These are phyloP conservation scores for Magnolia sinica DNA, from an alignment of 164 flowering plant species.

Conservation along the genomic window DNA sequence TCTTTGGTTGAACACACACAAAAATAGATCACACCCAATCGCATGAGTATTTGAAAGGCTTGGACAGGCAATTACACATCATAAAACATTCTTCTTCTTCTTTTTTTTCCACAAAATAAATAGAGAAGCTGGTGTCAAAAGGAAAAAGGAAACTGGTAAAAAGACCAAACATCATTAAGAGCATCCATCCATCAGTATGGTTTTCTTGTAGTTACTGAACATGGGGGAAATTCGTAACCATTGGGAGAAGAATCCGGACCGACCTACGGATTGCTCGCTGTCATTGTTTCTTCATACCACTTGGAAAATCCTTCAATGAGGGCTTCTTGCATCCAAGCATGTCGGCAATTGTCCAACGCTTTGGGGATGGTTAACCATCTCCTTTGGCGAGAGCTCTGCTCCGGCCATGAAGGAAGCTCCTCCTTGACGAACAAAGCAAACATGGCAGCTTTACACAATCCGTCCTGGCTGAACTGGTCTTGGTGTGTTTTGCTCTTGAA, in stretches of 20 bases:
- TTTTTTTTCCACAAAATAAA: too few species aligned
- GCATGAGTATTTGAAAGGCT: not conserved
- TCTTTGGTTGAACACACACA: too few species aligned
- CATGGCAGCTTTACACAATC: constrained; percentile 66
- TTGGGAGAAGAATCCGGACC: not conserved
- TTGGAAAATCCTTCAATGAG: constrained; percentile 41
- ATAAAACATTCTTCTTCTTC: not conserved
- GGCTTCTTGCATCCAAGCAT: constrained; percentile 70
- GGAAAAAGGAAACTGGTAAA: not conserved
- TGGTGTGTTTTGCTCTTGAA: constrained; percentile 71
- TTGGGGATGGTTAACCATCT: constrained; percentile 61
- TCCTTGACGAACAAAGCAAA: constrained; percentile 62
- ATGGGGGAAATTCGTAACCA: not conserved
- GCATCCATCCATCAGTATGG: not conserved
- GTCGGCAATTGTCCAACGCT: constrained; percentile 47
- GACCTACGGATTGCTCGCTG: not conserved
- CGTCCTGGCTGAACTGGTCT: constrained; percentile 63
- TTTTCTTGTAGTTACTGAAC: not conserved
- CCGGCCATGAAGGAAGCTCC: constrained; percentile 67
- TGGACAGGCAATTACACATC: not conserved
- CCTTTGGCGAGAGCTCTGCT: constrained; percentile 50
- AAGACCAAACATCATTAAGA: not conserved
- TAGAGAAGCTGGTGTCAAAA: not conserved
- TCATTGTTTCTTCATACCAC: constrained; percentile 25
- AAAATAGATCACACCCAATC: too few species aligned